These are phyloP conservation scores for Hortaea werneckii DNA, from an alignment of 2,329 filamentous ascomycete species.

Conservation along the genomic window DNA sequence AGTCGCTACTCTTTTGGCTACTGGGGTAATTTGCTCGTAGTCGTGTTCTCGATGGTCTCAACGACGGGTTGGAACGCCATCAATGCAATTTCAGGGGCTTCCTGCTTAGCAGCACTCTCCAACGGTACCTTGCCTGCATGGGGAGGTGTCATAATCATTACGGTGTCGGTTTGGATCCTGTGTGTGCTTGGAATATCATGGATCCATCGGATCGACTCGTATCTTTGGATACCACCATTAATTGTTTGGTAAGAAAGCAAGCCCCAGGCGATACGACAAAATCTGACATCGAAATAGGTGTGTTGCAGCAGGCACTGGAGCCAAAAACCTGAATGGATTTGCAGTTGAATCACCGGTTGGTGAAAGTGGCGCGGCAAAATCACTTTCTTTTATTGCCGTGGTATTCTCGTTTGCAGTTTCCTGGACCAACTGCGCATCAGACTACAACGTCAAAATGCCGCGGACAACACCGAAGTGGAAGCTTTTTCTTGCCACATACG, in stretches of 20 bases:
- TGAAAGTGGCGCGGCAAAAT: conserved; percentile 5
- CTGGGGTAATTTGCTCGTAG: not conserved
- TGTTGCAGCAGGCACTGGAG: not conserved
- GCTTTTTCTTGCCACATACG: conserved; percentile 8
- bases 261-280: not conserved
- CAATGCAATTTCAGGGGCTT: not conserved
- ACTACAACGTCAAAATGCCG: conserved; percentile 10
- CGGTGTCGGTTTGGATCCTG: not conserved
- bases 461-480: conserved; percentile 5
- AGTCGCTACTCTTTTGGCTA: not conserved
- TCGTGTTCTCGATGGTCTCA: not conserved
- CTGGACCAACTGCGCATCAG: conserved; percentile 9
- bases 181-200: not conserved
- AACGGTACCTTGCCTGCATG: not conserved
- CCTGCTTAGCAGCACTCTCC: not conserved
- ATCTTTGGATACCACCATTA: not conserved
- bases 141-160: not conserved
- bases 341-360: conserved; percentile 5
- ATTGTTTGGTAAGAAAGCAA: not conserved
- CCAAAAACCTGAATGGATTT: conserved; percentile 1
- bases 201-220: not conserved
- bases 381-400: conserved; percentile 9
- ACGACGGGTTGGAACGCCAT: not conserved
- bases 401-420: conserved; percentile 9
- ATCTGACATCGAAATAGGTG: not conserved